These are phyloP conservation scores for Diplodia intermedia DNA, from an alignment of 2,329 filamentous ascomycete genomes.

Conservation along the genomic window DNA sequence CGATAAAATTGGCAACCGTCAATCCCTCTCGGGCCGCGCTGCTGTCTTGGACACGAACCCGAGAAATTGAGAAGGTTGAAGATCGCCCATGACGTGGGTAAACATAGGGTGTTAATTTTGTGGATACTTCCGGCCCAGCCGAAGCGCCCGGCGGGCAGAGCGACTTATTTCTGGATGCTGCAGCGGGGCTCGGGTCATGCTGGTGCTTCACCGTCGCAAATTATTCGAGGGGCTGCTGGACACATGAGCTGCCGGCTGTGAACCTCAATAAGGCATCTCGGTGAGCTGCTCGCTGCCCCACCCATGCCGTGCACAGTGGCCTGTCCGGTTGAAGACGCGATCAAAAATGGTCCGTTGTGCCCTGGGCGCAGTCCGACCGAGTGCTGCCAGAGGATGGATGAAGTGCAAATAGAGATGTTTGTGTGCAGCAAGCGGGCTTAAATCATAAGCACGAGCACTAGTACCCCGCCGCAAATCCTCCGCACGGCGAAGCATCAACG, in stretches of 20 bases:
- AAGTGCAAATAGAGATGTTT: neutral
- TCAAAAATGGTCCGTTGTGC: neutral
- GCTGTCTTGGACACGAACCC: neutral
- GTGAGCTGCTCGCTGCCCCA: neutral
- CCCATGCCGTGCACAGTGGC: neutral
- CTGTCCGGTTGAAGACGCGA: neutral
- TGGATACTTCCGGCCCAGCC: neutral
- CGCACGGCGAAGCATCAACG: constrained; percentile 5
- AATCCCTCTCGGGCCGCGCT: neutral
- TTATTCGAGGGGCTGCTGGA: neutral
- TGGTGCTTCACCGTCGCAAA: neutral
- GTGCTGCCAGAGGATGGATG: neutral
- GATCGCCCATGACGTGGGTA: constrained; percentile 1
- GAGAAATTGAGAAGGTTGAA: neutral
- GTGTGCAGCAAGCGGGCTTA: neutral
- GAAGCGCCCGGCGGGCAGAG: neutral
- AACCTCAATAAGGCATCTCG: neutral
- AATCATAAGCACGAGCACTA: neutral
- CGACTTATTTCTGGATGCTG: no score
- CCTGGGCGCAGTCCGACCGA: neutral
- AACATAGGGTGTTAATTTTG: neutral
- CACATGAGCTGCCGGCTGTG: neutral
- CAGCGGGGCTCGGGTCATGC: neutral
- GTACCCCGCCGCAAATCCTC: constrained; percentile 25
- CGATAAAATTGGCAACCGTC: neutral